These are phyloP conservation scores for Blastobotrys malaysiensis DNA, from an alignment of 1,139 yeast genomes.

Conservation along the genomic window DNA sequence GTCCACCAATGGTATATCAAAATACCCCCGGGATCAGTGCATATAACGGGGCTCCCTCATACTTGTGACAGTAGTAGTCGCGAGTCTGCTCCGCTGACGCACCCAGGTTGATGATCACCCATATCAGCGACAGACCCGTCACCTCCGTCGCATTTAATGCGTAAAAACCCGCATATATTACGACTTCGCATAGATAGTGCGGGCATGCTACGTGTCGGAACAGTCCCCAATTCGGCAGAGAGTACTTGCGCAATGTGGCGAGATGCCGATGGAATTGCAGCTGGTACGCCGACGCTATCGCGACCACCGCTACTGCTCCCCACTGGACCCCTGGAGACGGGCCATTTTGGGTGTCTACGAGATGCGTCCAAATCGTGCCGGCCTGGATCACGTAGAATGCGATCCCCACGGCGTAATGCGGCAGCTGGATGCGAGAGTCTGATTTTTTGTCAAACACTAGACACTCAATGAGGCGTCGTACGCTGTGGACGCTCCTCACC, in stretches of 20 bases:
- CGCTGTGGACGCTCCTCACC: constrained; percentile 46
- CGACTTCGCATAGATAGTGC: constrained; percentile 73
- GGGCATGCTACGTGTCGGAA: constrained; percentile 61
- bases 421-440: constrained; percentile 58
- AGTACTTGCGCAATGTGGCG: constrained; percentile 58
- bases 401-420: constrained; percentile 73
- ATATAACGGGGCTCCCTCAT: constrained; percentile 28
- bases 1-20: constrained; percentile 8
- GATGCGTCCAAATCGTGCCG: constrained; percentile 25
- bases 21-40: constrained; percentile 24
- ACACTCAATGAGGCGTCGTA: constrained; percentile 61
- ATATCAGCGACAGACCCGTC: constrained; percentile 34
- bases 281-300: constrained; percentile 51
- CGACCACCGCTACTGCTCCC: too few species aligned
- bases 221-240: constrained; percentile 51
- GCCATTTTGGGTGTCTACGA: too few species aligned
- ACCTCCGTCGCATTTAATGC: constrained; percentile 24
- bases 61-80: constrained; percentile 42
- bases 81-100: constrained; percentile 59
- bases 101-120: constrained; percentile 59
- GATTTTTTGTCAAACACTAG: constrained; percentile 45
- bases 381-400: constrained; percentile 50
- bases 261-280: constrained; percentile 53
- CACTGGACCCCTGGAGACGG: too few species aligned
- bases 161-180: constrained; percentile 48